phyloP scores from a whole-genome alignment of 805 yeast genomes.

The Diddensiella transvaalensis region DNA sequence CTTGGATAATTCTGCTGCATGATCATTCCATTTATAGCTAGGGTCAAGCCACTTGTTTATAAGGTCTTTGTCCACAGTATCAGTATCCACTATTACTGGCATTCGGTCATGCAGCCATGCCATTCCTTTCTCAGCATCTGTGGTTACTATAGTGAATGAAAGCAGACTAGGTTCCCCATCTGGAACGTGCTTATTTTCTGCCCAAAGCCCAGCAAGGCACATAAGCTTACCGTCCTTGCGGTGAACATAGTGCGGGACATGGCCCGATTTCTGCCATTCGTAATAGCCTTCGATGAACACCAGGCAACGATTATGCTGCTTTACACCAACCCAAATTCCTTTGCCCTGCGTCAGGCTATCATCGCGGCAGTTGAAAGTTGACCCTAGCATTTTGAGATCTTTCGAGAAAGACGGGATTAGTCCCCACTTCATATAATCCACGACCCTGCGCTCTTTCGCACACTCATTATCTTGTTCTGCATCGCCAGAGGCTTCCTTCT shows the following conservation, averaged over 20 bases:
- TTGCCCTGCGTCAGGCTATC: slow-evolving; percentile 53
- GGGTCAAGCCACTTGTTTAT: slow-evolving; percentile 66
- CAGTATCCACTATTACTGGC: slow-evolving; percentile 66
- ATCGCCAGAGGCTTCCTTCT: slow-evolving; percentile 1
- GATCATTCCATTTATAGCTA: slow-evolving; percentile 15
- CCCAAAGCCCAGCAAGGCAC: slow-evolving; percentile 63
- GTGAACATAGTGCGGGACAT: slow-evolving; percentile 61
- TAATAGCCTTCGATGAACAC: slow-evolving; percentile 81
- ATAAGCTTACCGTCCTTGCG: slow-evolving; percentile 50
- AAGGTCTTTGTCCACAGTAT: slow-evolving; percentile 41
- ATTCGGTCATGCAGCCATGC: slow-evolving; percentile 72
- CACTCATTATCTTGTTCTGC: slow-evolving; percentile 7
- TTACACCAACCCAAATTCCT: slow-evolving; percentile 55
- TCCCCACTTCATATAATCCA: slow-evolving; percentile 75
- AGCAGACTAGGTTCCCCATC: slow-evolving; percentile 31
- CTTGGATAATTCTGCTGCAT: slow-evolving; percentile 36
- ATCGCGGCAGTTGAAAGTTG: slow-evolving; percentile 63
- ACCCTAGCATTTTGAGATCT: slow-evolving; percentile 20
- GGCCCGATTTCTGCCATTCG: slow-evolving; percentile 59
- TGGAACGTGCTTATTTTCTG: slow-evolving; percentile 22
- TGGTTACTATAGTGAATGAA: slow-evolving; percentile 71
- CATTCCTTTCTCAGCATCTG: slow-evolving; percentile 58
- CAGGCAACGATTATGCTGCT: slow-evolving; percentile 56
- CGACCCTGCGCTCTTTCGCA: slow-evolving; percentile 7
- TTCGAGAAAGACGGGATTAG: slow-evolving; percentile 50